phyloP scores from a whole-genome alignment of 2,329 filamentous ascomycete species.

The Microcera coccophila region DNA sequence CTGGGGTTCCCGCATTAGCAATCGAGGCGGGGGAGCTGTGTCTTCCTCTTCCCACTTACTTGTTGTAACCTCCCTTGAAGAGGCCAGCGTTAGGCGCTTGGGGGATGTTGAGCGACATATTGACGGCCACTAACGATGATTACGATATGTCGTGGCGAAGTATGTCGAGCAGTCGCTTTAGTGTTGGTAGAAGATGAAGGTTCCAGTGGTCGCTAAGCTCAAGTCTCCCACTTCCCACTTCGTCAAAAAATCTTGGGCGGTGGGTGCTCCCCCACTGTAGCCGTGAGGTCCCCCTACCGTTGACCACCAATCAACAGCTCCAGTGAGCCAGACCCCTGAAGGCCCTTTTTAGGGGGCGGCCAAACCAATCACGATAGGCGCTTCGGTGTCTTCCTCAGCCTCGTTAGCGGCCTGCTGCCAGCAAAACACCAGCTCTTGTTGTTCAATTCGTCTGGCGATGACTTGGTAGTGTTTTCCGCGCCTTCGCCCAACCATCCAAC shows the following conservation, averaged over 20 bases:
- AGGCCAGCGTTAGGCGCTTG: constrained; percentile 88
- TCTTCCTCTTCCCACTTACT: constrained; percentile 55
- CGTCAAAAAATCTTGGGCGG: constrained; percentile 27
- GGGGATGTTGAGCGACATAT: constrained; percentile 95
- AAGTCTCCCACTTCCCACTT: constrained; percentile 9
- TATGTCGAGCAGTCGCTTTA: background rate
- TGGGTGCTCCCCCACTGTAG: constrained; percentile 21
- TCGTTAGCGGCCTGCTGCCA: background rate
- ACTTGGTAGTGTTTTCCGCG: too few relatives aligned
- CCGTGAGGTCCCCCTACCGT: background rate
- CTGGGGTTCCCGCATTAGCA: constrained; percentile 43
- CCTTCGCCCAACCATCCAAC: background rate
- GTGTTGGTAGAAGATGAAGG: background rate
- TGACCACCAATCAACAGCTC: background rate
- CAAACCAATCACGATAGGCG: too few relatives aligned
- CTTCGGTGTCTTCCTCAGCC: background rate
- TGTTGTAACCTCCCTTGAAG: constrained; percentile 96
- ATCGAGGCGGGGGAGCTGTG: background rate
- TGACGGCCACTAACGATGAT: constrained; percentile 22
- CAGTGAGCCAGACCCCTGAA: background rate
- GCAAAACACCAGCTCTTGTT: too few relatives aligned
- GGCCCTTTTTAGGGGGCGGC: too few relatives aligned
- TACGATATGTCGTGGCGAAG: constrained; percentile 14
- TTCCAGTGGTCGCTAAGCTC: constrained; percentile 16
- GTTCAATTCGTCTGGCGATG: too few relatives aligned